Base-by-base conservation (phyloP, 2,329 filamentous ascomycete species). In the Peltaster fructicola region DNA sequence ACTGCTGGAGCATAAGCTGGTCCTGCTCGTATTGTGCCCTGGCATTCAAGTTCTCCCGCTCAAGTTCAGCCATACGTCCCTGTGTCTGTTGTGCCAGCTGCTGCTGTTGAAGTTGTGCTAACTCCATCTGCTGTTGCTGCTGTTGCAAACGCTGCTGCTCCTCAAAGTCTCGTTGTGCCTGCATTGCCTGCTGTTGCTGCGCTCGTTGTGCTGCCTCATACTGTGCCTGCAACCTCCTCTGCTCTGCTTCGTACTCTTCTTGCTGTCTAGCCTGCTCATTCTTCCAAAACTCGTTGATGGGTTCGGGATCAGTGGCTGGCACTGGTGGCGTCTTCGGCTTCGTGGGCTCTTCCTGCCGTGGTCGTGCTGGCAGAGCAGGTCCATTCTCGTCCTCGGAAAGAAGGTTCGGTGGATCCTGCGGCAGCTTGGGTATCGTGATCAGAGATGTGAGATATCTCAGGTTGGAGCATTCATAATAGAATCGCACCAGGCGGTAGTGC, bases 391-490 rank as follows among this genome's bases (percentile, higher is more conserved):
- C 82, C 43, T 91, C 82, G 11, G 71, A 69, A 9, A 93, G 63
- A 18, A 95, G 62, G 42, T 80, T 95, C 1, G 88, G 88, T 1
- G 88, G 79, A 28, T 95, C 84, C 53, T 91, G 80, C 1, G 88
- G 84, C 24, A 98, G 66, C 51, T 93, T 95, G 1, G 88, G 88
- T 5, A 98, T 81, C 2, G 81, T 91, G 45, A 98, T 95, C 25
- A 98, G 62, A 43, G 82, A 92, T 8, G 88, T 98, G 23, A 98
- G 65, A 48, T 98, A 98, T 39, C 88, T 76, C 27, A 98, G 64
- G 51, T 95, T 98, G 7, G 88, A 93, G 54, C 88, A 98, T 55
- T 98, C 88, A 53, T 95, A 95, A 57, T 98, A 98, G 56, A 95
- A 98, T 46, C 90, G 88, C 47, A 92, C 78, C 9, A 98, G 67